Base-by-base conservation (phyloP, 1,284 basidiomycete species). In the Moniliophthora roreri region DNA sequence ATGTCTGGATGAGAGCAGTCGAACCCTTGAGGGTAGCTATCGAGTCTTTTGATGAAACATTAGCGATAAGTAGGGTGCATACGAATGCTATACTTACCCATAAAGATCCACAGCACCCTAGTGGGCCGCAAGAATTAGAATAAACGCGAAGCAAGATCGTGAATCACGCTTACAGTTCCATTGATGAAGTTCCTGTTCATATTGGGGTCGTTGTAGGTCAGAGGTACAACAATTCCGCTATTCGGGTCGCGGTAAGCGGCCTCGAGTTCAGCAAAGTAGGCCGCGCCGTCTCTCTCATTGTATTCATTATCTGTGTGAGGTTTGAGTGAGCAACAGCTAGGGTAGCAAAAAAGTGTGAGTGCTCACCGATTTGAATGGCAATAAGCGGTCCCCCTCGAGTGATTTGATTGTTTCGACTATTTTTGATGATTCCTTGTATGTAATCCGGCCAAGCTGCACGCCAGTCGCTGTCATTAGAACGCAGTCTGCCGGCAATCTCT, bases 351-450 rank as follows among this genome's bases (percentile, higher is more conserved):
- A 46, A 44, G 15, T 10, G 8, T 10, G 4, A 35, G 16, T 2
- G 59, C 71, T 50, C 58, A 86, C 85, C 86, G 24, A 89, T 70
- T 66, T 89, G 87, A 0, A 88, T 75, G 15, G 84, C 85, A 54
- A 93, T 89, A 13, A 91, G 79, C 3, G 89, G 85, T 3, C 89
- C 89, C 23, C 85, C 87, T 52, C 75, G 66, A n/a, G 74, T 78
- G 26, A 92, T 79, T 64, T 93, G 90, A 58, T 89, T 82, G 0
- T 80, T 79, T 1, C 69, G 74, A 0, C 85, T 82, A 45, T 78
- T 76, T 0, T 78, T 63, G 53, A 86, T 83, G 53, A 92, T 79
- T 0, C 75, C 82, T 50, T 78, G 70, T 39, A 86, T 79, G 62
- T 92, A 93, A 9, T 77, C 79, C 58, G 79, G 73, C 87, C 89